These are phyloP conservation scores for Pleurotus djamor DNA, from an alignment of 768 basidiomycete genomes.

Conservation along the genomic window DNA sequence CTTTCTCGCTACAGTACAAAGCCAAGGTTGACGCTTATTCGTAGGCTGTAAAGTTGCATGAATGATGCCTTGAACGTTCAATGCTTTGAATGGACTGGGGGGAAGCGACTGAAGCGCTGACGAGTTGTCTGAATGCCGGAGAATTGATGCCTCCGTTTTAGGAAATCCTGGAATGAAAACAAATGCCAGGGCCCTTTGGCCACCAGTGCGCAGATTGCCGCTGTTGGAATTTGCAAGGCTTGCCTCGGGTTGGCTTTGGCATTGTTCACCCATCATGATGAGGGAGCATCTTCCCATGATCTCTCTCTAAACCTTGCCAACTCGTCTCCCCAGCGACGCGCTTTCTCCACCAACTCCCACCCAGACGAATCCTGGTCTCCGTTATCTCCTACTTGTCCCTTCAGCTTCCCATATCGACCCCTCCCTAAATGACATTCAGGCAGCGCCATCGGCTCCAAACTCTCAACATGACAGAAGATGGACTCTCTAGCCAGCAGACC, in stretches of 20 bases:
- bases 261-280: conserved; percentile 5
- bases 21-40: too few species aligned
- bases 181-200: background rate
- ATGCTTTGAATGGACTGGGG: background rate
- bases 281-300: conserved; percentile 6
- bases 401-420: background rate
- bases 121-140: background rate
- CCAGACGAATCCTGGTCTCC: background rate
- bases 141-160: background rate
- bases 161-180: background rate
- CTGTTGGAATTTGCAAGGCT: background rate
- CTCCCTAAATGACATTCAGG: conserved; percentile 5
- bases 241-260: background rate
- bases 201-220: conserved; percentile 3
- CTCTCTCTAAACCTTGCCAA: background rate
- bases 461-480: conserved; percentile 3
- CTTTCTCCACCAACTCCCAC: background rate
- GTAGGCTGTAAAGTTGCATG: too few species aligned
- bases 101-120: background rate
- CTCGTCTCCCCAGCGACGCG: background rate
- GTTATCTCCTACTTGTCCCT: background rate
- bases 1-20: too few species aligned
- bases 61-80: background rate
- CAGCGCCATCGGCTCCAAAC: conserved; percentile 5
- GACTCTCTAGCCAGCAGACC: conserved; percentile 2